Percentiles rank a stretch among this genome's conserved stretches.
Conservation (phyloP, 495 filamentous ascomycete genomes). For the Penicillium desertorum region DNA sequence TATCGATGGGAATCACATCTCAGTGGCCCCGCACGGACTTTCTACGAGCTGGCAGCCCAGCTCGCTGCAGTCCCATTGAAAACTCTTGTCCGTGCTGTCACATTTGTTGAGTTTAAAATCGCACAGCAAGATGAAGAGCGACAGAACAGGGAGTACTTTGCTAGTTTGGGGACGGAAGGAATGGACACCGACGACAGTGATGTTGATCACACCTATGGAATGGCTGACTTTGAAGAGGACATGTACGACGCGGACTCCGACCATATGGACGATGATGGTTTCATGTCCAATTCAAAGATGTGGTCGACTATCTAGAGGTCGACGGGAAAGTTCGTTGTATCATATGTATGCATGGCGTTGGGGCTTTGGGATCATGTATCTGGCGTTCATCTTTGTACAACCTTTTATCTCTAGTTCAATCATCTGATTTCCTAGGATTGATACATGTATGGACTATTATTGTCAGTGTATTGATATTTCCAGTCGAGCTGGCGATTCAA, state of each 20-base stretch:
- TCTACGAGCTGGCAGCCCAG: conserved; percentile 58
- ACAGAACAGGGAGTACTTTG: conserved; percentile 34
- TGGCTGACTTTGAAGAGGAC: conserved; percentile 34
- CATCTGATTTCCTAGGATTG: not conserved
- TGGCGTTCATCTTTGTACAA: conserved; percentile 1
- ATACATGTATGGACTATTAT: not conserved
- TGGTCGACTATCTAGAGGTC: conserved; percentile 1
- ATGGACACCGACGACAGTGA: conserved; percentile 21
- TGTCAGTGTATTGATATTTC: not conserved
- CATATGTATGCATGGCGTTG: conserved; percentile 8
- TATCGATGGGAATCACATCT: conserved; percentile 60
- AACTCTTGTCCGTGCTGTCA: conserved; percentile 49
- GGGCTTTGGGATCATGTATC: conserved; percentile 2
- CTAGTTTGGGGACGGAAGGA: conserved; percentile 23
- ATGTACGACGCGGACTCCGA: conserved; percentile 29
- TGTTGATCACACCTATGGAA: conserved; percentile 25
- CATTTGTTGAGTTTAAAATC: conserved; percentile 47
- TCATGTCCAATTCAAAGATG: not conserved
- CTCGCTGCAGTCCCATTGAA: conserved; percentile 46
- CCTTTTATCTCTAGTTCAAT: not conserved
- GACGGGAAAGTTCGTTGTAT: not conserved
- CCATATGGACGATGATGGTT: conserved; percentile 12
- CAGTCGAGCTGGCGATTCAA: not conserved
- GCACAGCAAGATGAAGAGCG: conserved; percentile 41
- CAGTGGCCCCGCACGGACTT: conserved; percentile 48